Evolutionary conservation across 164 flowering plant species (phyloP), one percentile per base, ranked within the genome.

Genomic region (Piper betle): DNA sequence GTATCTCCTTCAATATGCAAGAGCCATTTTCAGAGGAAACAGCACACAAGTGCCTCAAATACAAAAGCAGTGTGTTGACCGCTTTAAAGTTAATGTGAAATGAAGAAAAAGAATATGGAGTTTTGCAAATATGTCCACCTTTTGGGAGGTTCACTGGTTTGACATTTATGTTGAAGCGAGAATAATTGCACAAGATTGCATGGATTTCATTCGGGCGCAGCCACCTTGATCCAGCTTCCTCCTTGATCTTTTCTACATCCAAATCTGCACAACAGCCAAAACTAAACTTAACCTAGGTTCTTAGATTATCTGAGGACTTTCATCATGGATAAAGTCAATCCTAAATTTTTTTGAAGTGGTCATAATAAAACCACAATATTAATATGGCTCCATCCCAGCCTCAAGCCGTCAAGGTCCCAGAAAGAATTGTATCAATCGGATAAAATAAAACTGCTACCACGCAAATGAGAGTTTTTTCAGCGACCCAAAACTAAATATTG

Each of bases 191-290:
- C 10, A 92, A 82, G 50, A 88, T 69, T 19, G 98, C 95, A 77
- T 82, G 85, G 69, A 91, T 88, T 74, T 91, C 98, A 67, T 88
- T 88, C 37, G 96, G 85, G 57, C 93, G 72, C 37, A 92, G 84
- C 98, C 96, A 92, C 72, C 96, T 82, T 13, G 74, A 37, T 39
- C 62, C 71, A 9, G 96, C 91, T 69, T 91, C 96, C 75, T 79
- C 84, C 79, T 70, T 58, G 53, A 81, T 79, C 64, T 58, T 78
- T 4, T 1, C 55, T 63, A 85, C 63, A 68, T 92, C 95, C 81
- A 92, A 77, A 70, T 92, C 98, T 88, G 87, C 7, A 42, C 11
- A 42, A 6, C 46, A 42, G 11, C 46, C 33, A 6, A 52, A 17
- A 53, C 8, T 18, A 17, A 4, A 17, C n/a, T 13, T 13, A 53